Evolutionary conservation across 2,329 filamentous ascomycete species (phyloP), one percentile per base, ranked within the genome.

Genomic region (Pseudocercospora pini-densiflorae): DNA sequence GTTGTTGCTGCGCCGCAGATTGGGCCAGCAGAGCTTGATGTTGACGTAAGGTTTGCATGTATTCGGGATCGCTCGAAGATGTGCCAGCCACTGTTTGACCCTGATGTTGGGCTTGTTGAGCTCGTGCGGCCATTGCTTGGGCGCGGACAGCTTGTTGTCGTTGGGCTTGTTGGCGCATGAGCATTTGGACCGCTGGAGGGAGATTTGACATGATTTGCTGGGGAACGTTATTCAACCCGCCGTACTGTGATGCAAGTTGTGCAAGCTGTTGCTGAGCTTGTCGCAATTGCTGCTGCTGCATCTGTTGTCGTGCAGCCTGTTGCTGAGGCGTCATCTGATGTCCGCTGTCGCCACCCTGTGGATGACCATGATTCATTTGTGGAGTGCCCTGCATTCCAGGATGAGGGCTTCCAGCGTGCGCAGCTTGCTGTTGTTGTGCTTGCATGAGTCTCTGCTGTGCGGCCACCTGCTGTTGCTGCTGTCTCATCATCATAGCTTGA

Each of bases 11-110:
- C 58, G 65, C 69, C 36, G 66, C 60, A 10, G 67, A 62, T 62
- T 73, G 71, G 23, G 65, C 66, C 19, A 75, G 66, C 68, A 75
- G 69, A 16, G 70, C 71, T 64, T 77, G 75, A 54, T 77, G 74
- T 14, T 70, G 64, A 8, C 75, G 65, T 21, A 77, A 65, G 24
- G 74, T 73, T 58, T 71, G 70, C 75, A 78, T 78, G 53, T 77
- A 77, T 55, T 79, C 76, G 65, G 70, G 74, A 67, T 77, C 72
- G 9, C 65, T 65, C 9, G 60, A 61, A n/a, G 45, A 49, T 6
- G 59, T 68, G 19, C 67, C 65, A 6, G 68, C 69, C n/a, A 71
- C 69, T 12, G 66, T 47, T 49, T 71, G 68, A 5, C 70, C 70
- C 16, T 68, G 62, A 40, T 67, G 68, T 47, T 68, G 65, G 16